Evolutionary conservation across 1,284 basidiomycete genomes (phyloP).

Genomic region (Paramarasmius palmivorus): DNA sequence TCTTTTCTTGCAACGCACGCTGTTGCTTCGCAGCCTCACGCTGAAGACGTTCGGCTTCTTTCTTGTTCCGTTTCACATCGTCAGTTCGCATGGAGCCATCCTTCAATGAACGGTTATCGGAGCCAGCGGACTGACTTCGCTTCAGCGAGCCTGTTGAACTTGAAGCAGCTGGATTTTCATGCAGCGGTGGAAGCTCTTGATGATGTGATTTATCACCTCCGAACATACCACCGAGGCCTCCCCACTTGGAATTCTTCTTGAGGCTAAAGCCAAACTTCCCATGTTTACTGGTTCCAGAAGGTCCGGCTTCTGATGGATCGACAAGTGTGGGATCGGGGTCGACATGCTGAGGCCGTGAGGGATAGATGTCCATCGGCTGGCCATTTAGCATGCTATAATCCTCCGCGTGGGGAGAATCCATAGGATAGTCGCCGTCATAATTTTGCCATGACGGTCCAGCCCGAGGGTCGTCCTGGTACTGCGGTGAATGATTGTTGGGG

Average conservation of each 20-base stretch:
- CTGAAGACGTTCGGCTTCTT: slow-evolving; percentile 84
- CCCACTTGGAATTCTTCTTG: slow-evolving; percentile 66
- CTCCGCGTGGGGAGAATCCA: slow-evolving; percentile 58
- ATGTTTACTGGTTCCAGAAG: slow-evolving; percentile 34
- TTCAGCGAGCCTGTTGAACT: slow-evolving; percentile 72
- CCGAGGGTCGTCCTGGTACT: slow-evolving; percentile 17
- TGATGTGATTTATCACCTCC: slow-evolving; percentile 72
- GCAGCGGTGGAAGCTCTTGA: slow-evolving; percentile 64
- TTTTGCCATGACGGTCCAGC: slow-evolving; percentile 26
- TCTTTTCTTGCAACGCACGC: slow-evolving; percentile 76
- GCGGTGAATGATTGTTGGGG: slow-evolving; percentile 33
- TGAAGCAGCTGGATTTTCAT: slow-evolving; percentile 59
- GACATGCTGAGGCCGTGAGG: slow-evolving; percentile 42
- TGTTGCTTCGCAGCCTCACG: slow-evolving; percentile 88
- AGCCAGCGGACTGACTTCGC: slow-evolving; percentile 82
- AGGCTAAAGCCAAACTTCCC: slow-evolving; percentile 42
- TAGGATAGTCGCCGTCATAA: slow-evolving; percentile 53
- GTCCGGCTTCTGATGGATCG: slow-evolving; percentile 26
- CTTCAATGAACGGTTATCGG: slow-evolving; percentile 64
- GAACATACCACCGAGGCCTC: slow-evolving; percentile 78
- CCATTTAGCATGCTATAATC: slow-evolving; percentile 37
- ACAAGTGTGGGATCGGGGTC: slow-evolving; percentile 37
- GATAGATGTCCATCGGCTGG: slow-evolving; percentile 53
- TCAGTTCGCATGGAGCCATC: slow-evolving; percentile 51
- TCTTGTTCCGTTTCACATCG: slow-evolving; percentile 82